These are phyloP conservation scores for Mycena pura DNA, from an alignment of 768 basidiomycete genomes.

Conservation along the genomic window DNA sequence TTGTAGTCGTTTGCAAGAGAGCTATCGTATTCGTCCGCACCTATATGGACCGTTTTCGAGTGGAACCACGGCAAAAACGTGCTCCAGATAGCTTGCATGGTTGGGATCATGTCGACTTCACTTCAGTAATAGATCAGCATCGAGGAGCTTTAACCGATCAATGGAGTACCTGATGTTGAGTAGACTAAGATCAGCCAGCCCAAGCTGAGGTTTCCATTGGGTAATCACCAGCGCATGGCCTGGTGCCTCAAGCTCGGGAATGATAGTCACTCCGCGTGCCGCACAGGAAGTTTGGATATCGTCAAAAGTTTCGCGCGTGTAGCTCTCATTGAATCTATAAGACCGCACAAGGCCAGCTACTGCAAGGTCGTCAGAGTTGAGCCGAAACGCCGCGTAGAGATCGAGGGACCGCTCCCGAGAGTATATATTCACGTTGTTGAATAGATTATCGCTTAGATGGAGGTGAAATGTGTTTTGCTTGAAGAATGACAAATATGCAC, in stretches of 20 bases:
- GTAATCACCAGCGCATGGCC: constrained; percentile 24
- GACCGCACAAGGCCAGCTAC: constrained; percentile 23
- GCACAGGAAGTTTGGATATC: constrained; percentile 19
- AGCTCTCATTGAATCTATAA: constrained; percentile 24
- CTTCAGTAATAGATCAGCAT: neutral
- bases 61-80: constrained; percentile 28
- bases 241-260: constrained; percentile 23
- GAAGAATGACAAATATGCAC: constrained; percentile 27
- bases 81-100: constrained; percentile 20
- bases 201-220: constrained; percentile 27
- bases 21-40: constrained; percentile 26
- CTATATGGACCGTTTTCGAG: constrained; percentile 25
- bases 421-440: constrained; percentile 21
- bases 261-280: constrained; percentile 23
- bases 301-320: constrained; percentile 24
- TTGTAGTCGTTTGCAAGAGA: constrained; percentile 22
- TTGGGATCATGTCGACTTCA: constrained; percentile 23
- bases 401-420: constrained; percentile 21
- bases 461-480: constrained; percentile 30
- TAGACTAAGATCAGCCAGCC: constrained; percentile 24
- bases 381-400: constrained; percentile 27
- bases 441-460: constrained; percentile 30
- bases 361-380: constrained; percentile 25
- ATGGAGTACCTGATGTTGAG: constrained; percentile 23
- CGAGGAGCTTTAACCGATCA: neutral